Evolutionary conservation across 208 protist genomes (phyloP).

Genomic region (Phytomonas sp.): DNA sequence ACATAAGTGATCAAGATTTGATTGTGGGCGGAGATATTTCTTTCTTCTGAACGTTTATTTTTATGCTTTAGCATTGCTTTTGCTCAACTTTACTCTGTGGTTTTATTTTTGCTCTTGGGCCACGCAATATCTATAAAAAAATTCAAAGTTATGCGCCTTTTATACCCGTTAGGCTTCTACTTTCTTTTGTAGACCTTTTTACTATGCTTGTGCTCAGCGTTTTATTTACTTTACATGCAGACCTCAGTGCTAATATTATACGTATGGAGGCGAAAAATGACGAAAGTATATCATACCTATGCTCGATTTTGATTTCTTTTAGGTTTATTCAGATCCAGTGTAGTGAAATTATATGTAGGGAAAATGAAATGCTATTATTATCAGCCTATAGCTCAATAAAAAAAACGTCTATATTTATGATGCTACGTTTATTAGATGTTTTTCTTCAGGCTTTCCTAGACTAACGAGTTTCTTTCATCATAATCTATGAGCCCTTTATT

Average conservation of each 20-base stretch:
- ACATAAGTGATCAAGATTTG: background rate
- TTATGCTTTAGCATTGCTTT: background rate
- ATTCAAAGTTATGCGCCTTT: background rate
- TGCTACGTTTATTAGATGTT: background rate
- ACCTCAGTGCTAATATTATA: background rate
- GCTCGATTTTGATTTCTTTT: background rate
- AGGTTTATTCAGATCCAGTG: background rate
- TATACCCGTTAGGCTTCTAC: background rate
- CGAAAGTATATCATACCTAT: background rate
- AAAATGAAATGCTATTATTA: background rate
- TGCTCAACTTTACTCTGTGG: background rate
- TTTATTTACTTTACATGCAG: background rate
- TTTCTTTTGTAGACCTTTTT: background rate
- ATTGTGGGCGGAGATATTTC: background rate
- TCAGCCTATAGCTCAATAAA: background rate
- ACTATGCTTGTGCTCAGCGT: background rate
- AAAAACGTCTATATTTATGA: background rate
- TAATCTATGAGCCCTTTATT: slow-evolving; percentile 3
- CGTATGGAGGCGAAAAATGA: background rate
- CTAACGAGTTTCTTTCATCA: slow-evolving; percentile 7
- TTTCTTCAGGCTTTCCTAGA: background rate
- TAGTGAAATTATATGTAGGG: background rate
- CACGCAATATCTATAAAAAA: background rate
- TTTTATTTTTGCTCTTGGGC: background rate
- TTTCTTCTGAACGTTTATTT: background rate